Percentiles rank a stretch among this genome's conserved stretches.
Evolutionary conservation across 1,284 basidiomycete genomes (phyloP).

Genomic region (Xerocomus amazonicus): DNA sequence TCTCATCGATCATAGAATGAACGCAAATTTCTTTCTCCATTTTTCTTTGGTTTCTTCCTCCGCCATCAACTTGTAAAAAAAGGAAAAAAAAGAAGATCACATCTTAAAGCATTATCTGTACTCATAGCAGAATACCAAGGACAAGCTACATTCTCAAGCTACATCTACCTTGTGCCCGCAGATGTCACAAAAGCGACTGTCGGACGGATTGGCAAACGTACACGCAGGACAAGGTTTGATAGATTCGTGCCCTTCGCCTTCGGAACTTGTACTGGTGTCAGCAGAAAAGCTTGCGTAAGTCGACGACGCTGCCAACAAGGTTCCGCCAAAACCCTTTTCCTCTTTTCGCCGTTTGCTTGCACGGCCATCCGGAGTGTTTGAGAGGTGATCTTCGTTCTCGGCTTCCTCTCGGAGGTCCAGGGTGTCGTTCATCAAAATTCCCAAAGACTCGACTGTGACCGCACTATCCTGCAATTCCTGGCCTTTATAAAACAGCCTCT

Average conservation of each 20-base stretch:
- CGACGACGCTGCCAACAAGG: conserved; percentile 42
- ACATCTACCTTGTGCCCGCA: conserved; percentile 31
- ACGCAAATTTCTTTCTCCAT: conserved; percentile 20
- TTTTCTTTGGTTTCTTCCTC: not conserved
- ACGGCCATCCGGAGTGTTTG: conserved; percentile 49
- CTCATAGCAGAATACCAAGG: conserved; percentile 29
- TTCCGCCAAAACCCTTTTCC: conserved; percentile 72
- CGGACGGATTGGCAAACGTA: conserved; percentile 41
- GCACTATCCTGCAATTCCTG: conserved; percentile 63
- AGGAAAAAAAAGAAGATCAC: conserved; percentile 11
- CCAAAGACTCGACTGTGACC: conserved; percentile 56
- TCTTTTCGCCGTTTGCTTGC: conserved; percentile 48
- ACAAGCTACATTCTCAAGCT: conserved; percentile 13
- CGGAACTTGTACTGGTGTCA: conserved; percentile 34
- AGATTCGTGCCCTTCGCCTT: conserved; percentile 32
- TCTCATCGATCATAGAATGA: conserved; percentile 33
- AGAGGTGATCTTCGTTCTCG: conserved; percentile 54
- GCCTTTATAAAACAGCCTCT: conserved; percentile 61
- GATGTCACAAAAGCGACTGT: conserved; percentile 38
- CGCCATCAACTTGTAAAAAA: conserved; percentile 19
- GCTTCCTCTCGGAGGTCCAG: conserved; percentile 62
- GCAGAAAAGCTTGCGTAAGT: conserved; percentile 29
- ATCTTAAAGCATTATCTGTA: conserved; percentile 37
- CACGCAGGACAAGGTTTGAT: conserved; percentile 42
- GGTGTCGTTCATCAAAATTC: conserved; percentile 59